phyloP scores from a whole-genome alignment of 257 asterid genomes.

The Penstemon eatonii region DNA sequence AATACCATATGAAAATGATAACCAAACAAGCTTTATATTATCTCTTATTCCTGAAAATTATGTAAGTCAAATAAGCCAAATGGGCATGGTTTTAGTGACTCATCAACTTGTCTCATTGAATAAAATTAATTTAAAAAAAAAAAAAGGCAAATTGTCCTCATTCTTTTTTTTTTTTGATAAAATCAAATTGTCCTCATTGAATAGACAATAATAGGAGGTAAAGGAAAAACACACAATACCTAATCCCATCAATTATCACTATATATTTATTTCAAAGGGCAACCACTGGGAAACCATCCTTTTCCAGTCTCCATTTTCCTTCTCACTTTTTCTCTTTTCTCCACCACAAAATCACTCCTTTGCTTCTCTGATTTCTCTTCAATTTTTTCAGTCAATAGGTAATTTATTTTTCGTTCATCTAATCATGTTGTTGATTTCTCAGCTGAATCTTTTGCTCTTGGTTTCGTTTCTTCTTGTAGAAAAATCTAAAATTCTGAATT shows the following conservation, averaged over 20 bases:
- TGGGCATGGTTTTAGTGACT: neutral
- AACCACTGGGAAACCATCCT: slow-evolving; percentile 44
- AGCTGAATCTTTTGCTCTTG: neutral
- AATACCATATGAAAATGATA: too few relatives aligned
- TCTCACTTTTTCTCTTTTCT: slow-evolving; percentile 21
- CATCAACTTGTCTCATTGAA: neutral
- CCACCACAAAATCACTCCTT: slow-evolving; percentile 27
- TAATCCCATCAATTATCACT: slow-evolving; percentile 22
- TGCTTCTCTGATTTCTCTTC: neutral
- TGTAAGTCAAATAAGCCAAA: too few relatives aligned
- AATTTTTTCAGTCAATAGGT: neutral
- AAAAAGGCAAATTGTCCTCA: neutral
- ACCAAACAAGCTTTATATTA: too few relatives aligned
- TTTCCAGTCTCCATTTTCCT: slow-evolving; percentile 23
- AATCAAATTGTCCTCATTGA: neutral
- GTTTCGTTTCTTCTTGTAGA: neutral
- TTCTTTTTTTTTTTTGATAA: too few relatives aligned
- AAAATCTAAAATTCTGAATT: too few relatives aligned
- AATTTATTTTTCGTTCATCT: neutral
- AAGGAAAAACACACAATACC: slow-evolving; percentile 34
- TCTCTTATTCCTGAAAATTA: too few relatives aligned
- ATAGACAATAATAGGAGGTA: slow-evolving; percentile 3
- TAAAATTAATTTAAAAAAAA: neutral
- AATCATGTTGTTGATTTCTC: neutral
- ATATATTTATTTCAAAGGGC: slow-evolving; percentile 30